Base-by-base conservation (phyloP, 495 filamentous ascomycete species). In the Aspergillus avenaceus region DNA sequence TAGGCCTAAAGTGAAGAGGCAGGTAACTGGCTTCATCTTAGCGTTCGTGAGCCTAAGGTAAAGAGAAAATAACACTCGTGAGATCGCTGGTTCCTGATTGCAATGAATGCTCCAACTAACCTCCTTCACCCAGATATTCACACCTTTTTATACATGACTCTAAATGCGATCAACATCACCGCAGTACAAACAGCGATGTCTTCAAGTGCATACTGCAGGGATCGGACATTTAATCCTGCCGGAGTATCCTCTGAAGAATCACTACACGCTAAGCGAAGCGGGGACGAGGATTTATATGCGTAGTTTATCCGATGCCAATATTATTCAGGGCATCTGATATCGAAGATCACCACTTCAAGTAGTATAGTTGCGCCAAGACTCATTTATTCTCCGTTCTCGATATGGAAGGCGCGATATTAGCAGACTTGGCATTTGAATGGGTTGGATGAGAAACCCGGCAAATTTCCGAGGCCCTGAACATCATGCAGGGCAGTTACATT, bases 371-470 rank as follows among this genome's bases (percentile, higher is more conserved):
- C 5, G 22, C 45, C 32, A 26, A 9, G n/a, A 26, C 4, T 29
- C n/a, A 16, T 44, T 7, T 44, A 29, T 29, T n/a, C 1, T 29
- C 24, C 24, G 6, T 29, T 5, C 9, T 28, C 13, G 41, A 44
- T 28, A 16, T 7, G 9, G 24, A 28, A 44, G 41, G 23, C 18
- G n/a, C 19, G 21, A 36, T 25, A 3, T 16, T 14, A 36, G 19
- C 21, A n/a, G 31, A 38, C 45, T 48, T 48, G 45, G 45, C 45
- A 24, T 18, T 19, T 6, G 34, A 23, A 19, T 9, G 34, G 31
- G 26, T 38, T 48, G 45, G 45, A 48, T 40, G 21, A 19, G 21
- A 48, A 40, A 13, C 21, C 45, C 45, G 45, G 45, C 25, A 48
- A 48, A 48, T 22, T 5, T 16, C 45, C 45, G 45, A 9, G 8